Base-by-base conservation (phyloP, 257 asterid genomes). In the Ehretia macrophylla region DNA sequence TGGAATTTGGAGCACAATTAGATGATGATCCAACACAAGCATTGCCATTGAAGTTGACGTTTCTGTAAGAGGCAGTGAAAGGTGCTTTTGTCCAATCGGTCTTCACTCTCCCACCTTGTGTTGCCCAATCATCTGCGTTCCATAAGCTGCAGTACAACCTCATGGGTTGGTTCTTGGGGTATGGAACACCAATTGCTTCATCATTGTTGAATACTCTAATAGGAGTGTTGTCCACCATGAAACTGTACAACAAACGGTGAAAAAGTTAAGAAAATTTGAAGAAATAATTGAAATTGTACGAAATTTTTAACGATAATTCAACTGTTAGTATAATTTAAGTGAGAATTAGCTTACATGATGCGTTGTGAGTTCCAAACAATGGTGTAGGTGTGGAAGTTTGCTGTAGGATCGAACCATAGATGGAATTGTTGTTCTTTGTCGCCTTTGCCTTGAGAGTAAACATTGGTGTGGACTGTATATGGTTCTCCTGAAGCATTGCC, bases 91-190 rank as follows among this genome's bases (percentile, higher is more conserved):
- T 38, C 82, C 83, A 81, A 42, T 81, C 81, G 1, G 88, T 81
- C 69, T 81, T 81, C 5, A 81, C 70, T 2, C 71, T 68, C 8
- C 85, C 88, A 11, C 85, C 88, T 23, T 76, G 88, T 10, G 83
- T 82, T 4, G 82, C 87, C 83, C 83, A 81, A 5, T 77, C 84
- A 10, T 81, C 87, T 0, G 87, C 87, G 8, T 77, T 76, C 85
- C 88, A 82, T 21, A 82, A 38, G 79, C 88, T 82, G 79, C 83
- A 72, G 64, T 64, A 55, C 5, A 82, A 75, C 38, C 73, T 67
- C 89, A 82, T 82, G 6, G 80, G 69, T 60, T 76, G 72, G 60
- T 4, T 74, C 45, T 17, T 64, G 0, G 89, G 85, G 68, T 77
- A 82, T 0, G 83, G 73, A 42, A 78, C 62, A 5, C 81, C 84